Conservation (phyloP, 805 yeast genomes). For the Saccharomycopsis sp. region DNA sequence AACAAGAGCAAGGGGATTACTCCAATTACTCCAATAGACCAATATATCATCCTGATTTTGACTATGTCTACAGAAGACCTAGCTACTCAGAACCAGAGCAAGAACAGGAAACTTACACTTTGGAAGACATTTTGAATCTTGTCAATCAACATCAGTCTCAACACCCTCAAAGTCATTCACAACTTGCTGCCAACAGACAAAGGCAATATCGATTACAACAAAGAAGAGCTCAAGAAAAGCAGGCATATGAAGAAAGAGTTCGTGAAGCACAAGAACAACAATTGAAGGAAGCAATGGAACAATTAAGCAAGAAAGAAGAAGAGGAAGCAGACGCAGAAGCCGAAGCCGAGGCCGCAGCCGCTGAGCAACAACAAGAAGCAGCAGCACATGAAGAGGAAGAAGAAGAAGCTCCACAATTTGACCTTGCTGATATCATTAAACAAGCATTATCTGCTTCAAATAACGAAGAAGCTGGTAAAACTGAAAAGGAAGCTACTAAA, state of each 20-base stretch:
- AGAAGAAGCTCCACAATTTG: conserved; percentile 9
- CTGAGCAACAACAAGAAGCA: conserved; percentile 5
- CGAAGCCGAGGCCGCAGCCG: conserved; percentile 1
- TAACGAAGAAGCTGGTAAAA: conserved; percentile 12
- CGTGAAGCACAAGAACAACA: neutral
- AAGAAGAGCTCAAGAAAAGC: neutral
- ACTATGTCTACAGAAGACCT: conserved; percentile 1
- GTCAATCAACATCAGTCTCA: conserved; percentile 15
- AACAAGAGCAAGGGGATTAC: too few relatives aligned
- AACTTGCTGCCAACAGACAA: neutral
- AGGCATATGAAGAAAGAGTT: conserved; percentile 5
- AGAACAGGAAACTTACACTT: conserved; percentile 16
- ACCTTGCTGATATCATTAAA: conserved; percentile 17
- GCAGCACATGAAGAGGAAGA: conserved; percentile 13
- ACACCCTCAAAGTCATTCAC: conserved; percentile 9
- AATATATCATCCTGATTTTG: too few relatives aligned
- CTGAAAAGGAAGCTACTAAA: neutral
- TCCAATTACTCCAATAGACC: too few relatives aligned
- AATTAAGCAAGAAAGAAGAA: neutral
- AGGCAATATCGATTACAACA: neutral
- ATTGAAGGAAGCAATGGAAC: neutral
- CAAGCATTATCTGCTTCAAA: conserved; percentile 17
- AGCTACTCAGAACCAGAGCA: conserved; percentile 8
- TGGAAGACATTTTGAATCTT: conserved; percentile 19
- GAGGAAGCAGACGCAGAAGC: conserved; percentile 14